Evolutionary conservation across 2,329 filamentous ascomycete species (phyloP), one percentile per base, ranked within the genome.

Genomic region (Fusarium tuaranense): DNA sequence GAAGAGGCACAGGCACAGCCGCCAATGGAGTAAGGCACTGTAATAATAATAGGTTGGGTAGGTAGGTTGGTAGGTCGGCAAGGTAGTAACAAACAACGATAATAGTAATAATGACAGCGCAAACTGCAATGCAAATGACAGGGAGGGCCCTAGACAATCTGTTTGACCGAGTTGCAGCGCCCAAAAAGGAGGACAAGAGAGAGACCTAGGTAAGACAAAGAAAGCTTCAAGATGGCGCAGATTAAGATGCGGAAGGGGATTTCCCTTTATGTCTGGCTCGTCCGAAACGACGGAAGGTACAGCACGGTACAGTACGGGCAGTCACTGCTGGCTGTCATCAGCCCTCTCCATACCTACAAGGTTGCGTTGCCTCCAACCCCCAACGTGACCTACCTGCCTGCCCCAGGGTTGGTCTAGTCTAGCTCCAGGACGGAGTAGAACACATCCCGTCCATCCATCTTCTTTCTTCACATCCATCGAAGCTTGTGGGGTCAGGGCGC

Each of bases 201-300:
- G 27, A 36, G 55, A 38, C 25, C 44, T 32, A 51, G 46, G 46
- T 51, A 61, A 65, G 27, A 32, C 25, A 46, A 65, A 55, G 30
- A 27, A 20, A 63, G 48, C 51, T 36, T 63, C 65, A 65, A 55
- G 61, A 41, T 57, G 62, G 67, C 55, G 63, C 38, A 73, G 63
- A 67, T 44, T 58, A 32, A 44, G 63, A 72, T 63, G 70, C 57
- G 75, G 76, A 73, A 32, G 62, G 68, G 57, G 59, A 71, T 74
- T 75, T 70, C 65, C 69, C 64, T 78, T 77, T 78, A 76, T 78
- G 76, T 71, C 76, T 72, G 68, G 30, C 55, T 69, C 60, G 59
- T 64, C 75, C 68, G 65, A 74, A 71, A 65, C 60, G 55, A 51
- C 51, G 65, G 69, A 65, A 72, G 62, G 70, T 16, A 10, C 66